These are phyloP conservation scores for Cadophora sp. DNA, from an alignment of 2,329 filamentous ascomycete genomes.

Conservation along the genomic window DNA sequence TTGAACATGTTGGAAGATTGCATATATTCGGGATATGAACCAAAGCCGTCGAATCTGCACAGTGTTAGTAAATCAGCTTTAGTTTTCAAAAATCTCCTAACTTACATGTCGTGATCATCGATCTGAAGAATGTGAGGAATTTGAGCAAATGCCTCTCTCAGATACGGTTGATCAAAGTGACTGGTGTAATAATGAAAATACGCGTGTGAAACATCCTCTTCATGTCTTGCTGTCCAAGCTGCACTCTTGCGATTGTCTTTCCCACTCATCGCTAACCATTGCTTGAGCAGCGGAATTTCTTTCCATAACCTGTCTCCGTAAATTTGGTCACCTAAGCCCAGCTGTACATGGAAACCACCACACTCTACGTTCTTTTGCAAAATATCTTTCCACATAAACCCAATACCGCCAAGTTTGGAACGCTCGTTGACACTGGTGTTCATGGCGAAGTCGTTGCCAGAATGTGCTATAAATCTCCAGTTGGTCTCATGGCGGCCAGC, in stretches of 20 bases:
- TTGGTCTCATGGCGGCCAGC: slow-evolving; percentile 88
- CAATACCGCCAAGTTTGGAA: slow-evolving; percentile 83
- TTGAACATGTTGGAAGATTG: slow-evolving; percentile 97
- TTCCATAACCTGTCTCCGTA: slow-evolving; percentile 97
- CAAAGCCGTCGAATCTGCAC: slow-evolving; percentile 91
- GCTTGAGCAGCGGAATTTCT: slow-evolving; percentile 89
- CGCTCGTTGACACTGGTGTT: slow-evolving; percentile 87
- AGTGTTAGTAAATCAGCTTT: slow-evolving; percentile 17
- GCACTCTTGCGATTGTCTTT: slow-evolving; percentile 92
- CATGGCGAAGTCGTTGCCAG: slow-evolving; percentile 93
- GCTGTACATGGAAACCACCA: slow-evolving; percentile 91
- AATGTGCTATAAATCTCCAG: slow-evolving; percentile 96
- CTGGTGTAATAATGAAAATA: slow-evolving; percentile 99
- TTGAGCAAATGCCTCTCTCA: slow-evolving; percentile 95
- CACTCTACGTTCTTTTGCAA: slow-evolving; percentile 97
- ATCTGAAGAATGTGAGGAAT: slow-evolving; percentile 93
- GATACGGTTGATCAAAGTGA: slow-evolving; percentile 95
- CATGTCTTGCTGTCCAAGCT: slow-evolving; percentile 90
- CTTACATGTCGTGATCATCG: slow-evolving; percentile 98
- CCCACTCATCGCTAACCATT: slow-evolving; percentile 92
- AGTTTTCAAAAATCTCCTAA: slow-evolving; percentile 37
- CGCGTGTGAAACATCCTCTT: slow-evolving; percentile 93
- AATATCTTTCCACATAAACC: slow-evolving; percentile 99
- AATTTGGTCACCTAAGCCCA: slow-evolving; percentile 92
- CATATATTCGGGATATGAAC: slow-evolving; percentile 98